A percentile compares a stretch with the other conserved stretches of the same genome.
These are phyloP conservation scores for Zasmidium citrigriseum DNA, from an alignment of 2,329 filamentous ascomycete species.

Conservation along the genomic window DNA sequence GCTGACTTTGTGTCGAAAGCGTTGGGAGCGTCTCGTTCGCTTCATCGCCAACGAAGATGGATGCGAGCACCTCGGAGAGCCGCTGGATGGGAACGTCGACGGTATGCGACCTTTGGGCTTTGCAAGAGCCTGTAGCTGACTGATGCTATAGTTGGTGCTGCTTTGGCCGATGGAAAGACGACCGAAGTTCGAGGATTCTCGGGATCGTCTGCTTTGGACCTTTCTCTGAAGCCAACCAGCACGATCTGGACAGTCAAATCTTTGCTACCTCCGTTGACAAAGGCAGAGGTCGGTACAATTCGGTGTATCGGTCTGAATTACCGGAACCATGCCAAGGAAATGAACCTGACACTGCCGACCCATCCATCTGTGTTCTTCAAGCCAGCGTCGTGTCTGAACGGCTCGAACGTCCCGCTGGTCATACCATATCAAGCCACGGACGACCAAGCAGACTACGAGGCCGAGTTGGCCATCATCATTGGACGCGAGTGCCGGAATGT, in stretches of 20 bases:
- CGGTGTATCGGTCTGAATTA: slow-evolving; percentile 13
- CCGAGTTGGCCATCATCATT: slow-evolving; percentile 54
- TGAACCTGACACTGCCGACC: slow-evolving; percentile 9
- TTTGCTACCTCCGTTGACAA: slow-evolving; percentile 4
- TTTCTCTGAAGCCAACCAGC: not conserved
- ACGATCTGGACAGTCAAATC: not conserved
- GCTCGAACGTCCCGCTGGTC: slow-evolving; percentile 3
- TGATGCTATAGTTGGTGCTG: not conserved
- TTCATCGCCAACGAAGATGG: slow-evolving; percentile 70
- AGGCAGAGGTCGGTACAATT: slow-evolving; percentile 8
- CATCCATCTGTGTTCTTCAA: slow-evolving; percentile 16
- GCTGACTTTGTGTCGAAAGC: not conserved
- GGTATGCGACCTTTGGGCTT: not conserved
- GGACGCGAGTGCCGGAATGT: slow-evolving; percentile 56
- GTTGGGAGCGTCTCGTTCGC: slow-evolving; percentile 65
- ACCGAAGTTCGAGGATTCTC: not conserved
- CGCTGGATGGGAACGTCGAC: slow-evolving; percentile 48
- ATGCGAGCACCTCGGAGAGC: slow-evolving; percentile 71
- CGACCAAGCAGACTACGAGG: slow-evolving; percentile 52
- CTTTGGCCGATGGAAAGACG: too few species aligned
- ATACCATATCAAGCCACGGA: slow-evolving; percentile 21
- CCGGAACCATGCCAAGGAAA: slow-evolving; percentile 10
- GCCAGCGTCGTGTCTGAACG: slow-evolving; percentile 11
- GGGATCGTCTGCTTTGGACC: not conserved
- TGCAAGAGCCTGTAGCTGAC: not conserved